Evolutionary conservation across 768 basidiomycete species (phyloP).

Genomic region (Clathrus columnatus): DNA sequence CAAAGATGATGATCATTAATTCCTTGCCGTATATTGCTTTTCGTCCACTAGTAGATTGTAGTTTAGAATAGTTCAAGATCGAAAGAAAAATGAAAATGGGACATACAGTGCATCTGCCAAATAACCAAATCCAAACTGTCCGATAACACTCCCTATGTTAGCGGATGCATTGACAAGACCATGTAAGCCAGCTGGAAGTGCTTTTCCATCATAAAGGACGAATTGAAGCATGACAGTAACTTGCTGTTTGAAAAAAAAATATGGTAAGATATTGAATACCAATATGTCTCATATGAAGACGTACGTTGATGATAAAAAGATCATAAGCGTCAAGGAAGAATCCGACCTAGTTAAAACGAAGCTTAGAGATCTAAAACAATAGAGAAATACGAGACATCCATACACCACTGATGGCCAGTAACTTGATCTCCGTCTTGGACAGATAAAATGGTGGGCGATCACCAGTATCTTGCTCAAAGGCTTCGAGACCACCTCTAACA

Average conservation of each 20-base stretch:
- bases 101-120: slow-evolving; percentile 15
- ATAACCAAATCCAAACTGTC: slow-evolving; percentile 54
- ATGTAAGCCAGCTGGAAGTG: slow-evolving; percentile 45
- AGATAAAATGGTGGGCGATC: slow-evolving; percentile 32
- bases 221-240: slow-evolving; percentile 62
- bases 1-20: slow-evolving; percentile 71
- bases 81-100: background rate
- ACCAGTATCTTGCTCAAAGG: slow-evolving; percentile 25
- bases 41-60: slow-evolving; percentile 32
- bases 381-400: slow-evolving; percentile 16
- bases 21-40: slow-evolving; percentile 72
- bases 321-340: slow-evolving; percentile 72
- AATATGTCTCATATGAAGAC: slow-evolving; percentile 14
- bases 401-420: slow-evolving; percentile 55
- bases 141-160: slow-evolving; percentile 66
- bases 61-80: background rate
- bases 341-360: slow-evolving; percentile 38
- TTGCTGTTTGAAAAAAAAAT: slow-evolving; percentile 30
- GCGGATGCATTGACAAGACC: slow-evolving; percentile 60
- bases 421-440: slow-evolving; percentile 42
- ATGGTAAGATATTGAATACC: background rate
- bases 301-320: slow-evolving; percentile 60
- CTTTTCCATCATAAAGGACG: slow-evolving; percentile 44
- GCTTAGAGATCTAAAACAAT: background rate
- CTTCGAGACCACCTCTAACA: slow-evolving; percentile 20